Evolutionary conservation across 2,329 filamentous ascomycete genomes (phyloP), one percentile per base, ranked within the genome.

Genomic region (Monilinia polystroma): DNA sequence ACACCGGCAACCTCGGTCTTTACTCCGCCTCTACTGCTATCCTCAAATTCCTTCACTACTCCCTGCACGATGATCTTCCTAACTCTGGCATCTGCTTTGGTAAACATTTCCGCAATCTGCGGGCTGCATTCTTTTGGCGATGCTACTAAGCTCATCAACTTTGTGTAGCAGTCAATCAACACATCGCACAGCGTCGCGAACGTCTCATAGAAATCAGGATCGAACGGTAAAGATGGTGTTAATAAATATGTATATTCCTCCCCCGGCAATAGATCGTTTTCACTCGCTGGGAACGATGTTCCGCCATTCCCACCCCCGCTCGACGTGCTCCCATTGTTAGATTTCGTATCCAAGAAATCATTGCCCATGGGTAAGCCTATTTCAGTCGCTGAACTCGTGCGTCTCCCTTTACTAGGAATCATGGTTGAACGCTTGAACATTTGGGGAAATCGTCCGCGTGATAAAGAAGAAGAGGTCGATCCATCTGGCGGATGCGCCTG

Each of bases 181-280:
- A 96, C 92, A 76, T 99, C 95, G 80, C 95, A 98, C 8, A 99
- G 83, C 16, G 95, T 97, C 18, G 93, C 90, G 80, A 98, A 98
- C 0, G 93, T 97, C 80, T 96, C 93, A 78, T 94, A 95, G 75
- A 97, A 99, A 78, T 99, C 95, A 0, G 95, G 95, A 71, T 98
- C 93, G 75, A 99, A 99, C 0, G 95, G 95, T 58, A 99, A 80
- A 20, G 88, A 90, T 0, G 95, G 95, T n/a, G 94, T 98, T 26
- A 97, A 84, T 1, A 99, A 83, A 76, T 94, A 89, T 0, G 88
- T 87, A 77, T 97, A 99, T 74, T 96, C 92, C 75, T 96, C 93
- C 49, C 93, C 92, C 0, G 90, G 89, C 0, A 91, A 80, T 32
- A 92, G 82, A 70, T 92, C 90, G 10, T 82, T 84, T 73, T 84